Evolutionary conservation across 805 yeast species (phyloP), one percentile per base, ranked within the genome.

Genomic region (Tetrapisispora iriomotensis): DNA sequence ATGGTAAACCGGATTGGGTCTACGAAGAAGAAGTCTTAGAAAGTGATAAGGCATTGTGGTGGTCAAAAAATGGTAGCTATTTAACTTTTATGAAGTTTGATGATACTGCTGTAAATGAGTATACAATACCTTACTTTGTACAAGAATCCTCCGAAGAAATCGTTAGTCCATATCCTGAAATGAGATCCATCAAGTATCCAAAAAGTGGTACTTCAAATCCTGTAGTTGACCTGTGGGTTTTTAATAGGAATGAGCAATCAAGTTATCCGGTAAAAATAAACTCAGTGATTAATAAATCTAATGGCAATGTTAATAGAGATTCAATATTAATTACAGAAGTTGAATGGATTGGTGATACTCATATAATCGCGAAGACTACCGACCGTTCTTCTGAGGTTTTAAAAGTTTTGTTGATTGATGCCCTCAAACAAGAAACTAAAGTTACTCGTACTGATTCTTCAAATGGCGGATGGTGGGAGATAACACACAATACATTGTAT

Each of bases 1-100:
- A 87, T 54, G 96, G 95, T 2, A 79, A 79, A 44, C 94, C 95
- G 0, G 95, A 86, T 54, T 86, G 96, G 96, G 94, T 85, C 7
- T 86, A 86, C 49, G 96, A 87, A 54, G 96, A 86, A 49, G 96
- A 86, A 59, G 92, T 86, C 1, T 70, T 82, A 38, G 76, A 74
- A 26, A 71, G 74, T 19, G 86, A 79, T 49, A 61, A 70, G 18
- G 84, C 88, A 0, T 48, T 85, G 35, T 86, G 94, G 94, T 87
- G 95, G 95, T 80, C 94, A 5, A 84, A 84, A 8, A 60, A 67
- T 30, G 87, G 90, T 10, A 63, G 71, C n/a, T 70, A 67, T 49
- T 54, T 87, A 32, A 71, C 86, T 0, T 80, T 74, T 45, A 59
- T 82, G 48, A 70, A 77, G 41, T 74, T 82, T 27, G 79, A 86